These are phyloP conservation scores for Ogataea neopini DNA, from an alignment of 805 yeast genomes.

Conservation along the genomic window DNA sequence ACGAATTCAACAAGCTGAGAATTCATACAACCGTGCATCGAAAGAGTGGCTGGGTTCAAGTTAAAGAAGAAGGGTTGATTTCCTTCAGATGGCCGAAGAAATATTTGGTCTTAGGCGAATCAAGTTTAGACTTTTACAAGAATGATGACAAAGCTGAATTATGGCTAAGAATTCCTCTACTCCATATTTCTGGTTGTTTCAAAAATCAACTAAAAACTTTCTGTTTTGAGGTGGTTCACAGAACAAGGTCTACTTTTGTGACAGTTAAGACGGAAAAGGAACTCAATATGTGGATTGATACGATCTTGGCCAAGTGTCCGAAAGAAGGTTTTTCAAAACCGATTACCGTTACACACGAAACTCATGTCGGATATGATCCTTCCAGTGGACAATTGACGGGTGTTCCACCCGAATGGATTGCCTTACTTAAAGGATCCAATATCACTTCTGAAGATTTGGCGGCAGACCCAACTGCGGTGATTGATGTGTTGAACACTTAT, in stretches of 20 bases:
- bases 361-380: constrained; percentile 85
- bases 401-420: constrained; percentile 58
- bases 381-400: constrained; percentile 57
- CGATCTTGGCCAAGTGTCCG: constrained; percentile 77
- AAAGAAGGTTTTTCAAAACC: constrained; percentile 77
- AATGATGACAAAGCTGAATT: constrained; percentile 55
- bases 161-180: constrained; percentile 53
- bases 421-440: constrained; percentile 55
- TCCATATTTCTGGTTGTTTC: constrained; percentile 61
- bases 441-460: constrained; percentile 64
- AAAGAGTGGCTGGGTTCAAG: constrained; percentile 82
- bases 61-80: constrained; percentile 89
- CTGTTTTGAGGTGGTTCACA: constrained; percentile 76
- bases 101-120: constrained; percentile 74
- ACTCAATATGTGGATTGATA: constrained; percentile 86
- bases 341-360: constrained; percentile 91
- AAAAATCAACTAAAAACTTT: constrained; percentile 72
- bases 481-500: constrained; percentile 59
- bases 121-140: constrained; percentile 73
- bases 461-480: constrained; percentile 63
- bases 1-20: constrained; percentile 18
- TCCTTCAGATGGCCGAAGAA: constrained; percentile 93
- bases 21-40: constrained; percentile 38
- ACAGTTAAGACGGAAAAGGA: constrained; percentile 79
- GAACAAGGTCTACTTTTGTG: constrained; percentile 66